Percentiles rank a stretch among this genome's conserved stretches.
Evolutionary conservation across 1,139 yeast species (phyloP).

Genomic region (Nakaseomyces bracarensis): DNA sequence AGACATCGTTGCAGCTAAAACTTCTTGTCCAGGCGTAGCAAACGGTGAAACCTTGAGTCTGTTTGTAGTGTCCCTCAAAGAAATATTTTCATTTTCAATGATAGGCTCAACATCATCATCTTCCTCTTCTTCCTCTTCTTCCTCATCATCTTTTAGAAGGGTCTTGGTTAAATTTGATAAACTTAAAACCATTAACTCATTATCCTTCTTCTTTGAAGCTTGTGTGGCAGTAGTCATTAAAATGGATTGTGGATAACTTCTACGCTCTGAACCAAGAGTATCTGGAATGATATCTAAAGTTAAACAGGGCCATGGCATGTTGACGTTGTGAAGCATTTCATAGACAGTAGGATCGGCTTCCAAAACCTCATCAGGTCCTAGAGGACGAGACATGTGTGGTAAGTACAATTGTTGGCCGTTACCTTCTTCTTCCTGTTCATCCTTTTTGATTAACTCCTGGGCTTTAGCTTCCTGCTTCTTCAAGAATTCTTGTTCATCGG

Average conservation of each 20-base stretch:
- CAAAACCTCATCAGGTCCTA: constrained; percentile 91
- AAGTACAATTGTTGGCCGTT: constrained; percentile 45
- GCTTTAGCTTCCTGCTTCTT: constrained; percentile 32
- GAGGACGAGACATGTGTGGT: constrained; percentile 80
- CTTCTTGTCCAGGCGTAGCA: constrained; percentile 46
- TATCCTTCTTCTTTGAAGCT: constrained; percentile 79
- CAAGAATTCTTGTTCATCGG: constrained; percentile 24
- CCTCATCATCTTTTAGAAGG: constrained; percentile 70
- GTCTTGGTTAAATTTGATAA: constrained; percentile 79
- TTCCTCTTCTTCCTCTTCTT: constrained; percentile 59
- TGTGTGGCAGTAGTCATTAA: constrained; percentile 90
- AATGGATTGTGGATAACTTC: constrained; percentile 81
- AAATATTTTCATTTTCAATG: constrained; percentile 71
- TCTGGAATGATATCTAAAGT: constrained; percentile 88
- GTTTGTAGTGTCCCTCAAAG: constrained; percentile 78
- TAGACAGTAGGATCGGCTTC: constrained; percentile 96
- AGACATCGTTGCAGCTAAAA: constrained; percentile 77
- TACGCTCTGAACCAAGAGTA: constrained; percentile 75
- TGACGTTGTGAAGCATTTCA: constrained; percentile 91
- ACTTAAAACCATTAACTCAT: constrained; percentile 78
- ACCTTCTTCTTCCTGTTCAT: constrained; percentile 27
- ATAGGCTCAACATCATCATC: constrained; percentile 75
- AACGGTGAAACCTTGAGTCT: constrained; percentile 81
- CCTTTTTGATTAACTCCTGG: constrained; percentile 32
- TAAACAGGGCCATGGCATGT: constrained; percentile 94